phyloP scores from a whole-genome alignment of 768 basidiomycete species.

The Cubamyces lactineus region DNA sequence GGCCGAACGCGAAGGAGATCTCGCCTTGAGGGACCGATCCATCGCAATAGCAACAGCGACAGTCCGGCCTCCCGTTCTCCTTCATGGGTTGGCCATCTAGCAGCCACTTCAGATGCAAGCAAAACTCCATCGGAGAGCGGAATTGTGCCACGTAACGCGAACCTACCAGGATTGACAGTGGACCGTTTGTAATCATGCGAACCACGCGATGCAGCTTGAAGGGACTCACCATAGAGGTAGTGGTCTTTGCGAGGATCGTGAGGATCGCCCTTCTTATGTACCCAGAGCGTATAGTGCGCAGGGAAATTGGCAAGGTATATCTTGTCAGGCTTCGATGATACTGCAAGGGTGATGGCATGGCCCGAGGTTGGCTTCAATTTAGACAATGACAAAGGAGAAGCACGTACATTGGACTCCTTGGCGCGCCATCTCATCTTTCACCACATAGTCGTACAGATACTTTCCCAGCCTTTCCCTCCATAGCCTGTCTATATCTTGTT shows the following conservation, averaged over 20 bases:
- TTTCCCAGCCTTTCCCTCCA: slow-evolving; percentile 30
- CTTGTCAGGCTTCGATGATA: slow-evolving; percentile 2
- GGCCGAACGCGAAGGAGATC: slow-evolving; percentile 22
- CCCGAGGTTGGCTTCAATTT: neutral
- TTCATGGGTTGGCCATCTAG: slow-evolving; percentile 26
- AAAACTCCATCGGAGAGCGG: slow-evolving; percentile 33
- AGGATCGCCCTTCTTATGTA: slow-evolving; percentile 29
- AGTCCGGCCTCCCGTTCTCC: slow-evolving; percentile 21
- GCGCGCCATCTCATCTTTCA: slow-evolving; percentile 17
- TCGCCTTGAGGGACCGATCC: slow-evolving; percentile 23
- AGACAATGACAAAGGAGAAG: neutral
- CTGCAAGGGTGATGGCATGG: neutral
- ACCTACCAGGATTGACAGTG: slow-evolving; percentile 4
- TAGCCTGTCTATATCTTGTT: neutral
- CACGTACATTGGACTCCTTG: slow-evolving; percentile 21
- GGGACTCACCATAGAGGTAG: slow-evolving; percentile 30
- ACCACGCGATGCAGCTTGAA: neutral
- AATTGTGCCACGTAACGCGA: slow-evolving; percentile 24
- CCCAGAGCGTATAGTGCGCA: slow-evolving; percentile 26
- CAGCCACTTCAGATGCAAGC: slow-evolving; percentile 30
- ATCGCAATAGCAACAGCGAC: slow-evolving; percentile 33
- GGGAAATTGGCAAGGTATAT: slow-evolving; percentile 24
- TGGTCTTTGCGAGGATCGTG: slow-evolving; percentile 26
- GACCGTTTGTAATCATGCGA: neutral
- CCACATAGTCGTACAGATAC: slow-evolving; percentile 21